These are phyloP conservation scores for Knoxdaviesia proteae DNA, from an alignment of 2,329 filamentous ascomycete genomes.

Conservation along the genomic window DNA sequence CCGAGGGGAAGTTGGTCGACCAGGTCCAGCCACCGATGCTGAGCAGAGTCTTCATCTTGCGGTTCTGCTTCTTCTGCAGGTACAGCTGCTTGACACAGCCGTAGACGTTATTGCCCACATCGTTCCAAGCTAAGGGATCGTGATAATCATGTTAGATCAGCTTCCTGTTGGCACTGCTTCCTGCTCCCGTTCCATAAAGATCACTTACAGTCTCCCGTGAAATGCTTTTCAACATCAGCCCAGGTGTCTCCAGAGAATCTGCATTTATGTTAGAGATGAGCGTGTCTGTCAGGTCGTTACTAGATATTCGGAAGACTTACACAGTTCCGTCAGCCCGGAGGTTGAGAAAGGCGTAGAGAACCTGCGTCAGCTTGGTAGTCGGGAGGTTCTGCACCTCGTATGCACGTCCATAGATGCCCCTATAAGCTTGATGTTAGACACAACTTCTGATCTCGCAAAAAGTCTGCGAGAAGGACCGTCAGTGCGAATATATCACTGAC, in stretches of 20 bases:
- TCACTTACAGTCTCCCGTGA: slow-evolving; percentile 28
- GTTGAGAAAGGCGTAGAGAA: slow-evolving; percentile 32
- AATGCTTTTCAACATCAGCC: slow-evolving; percentile 48
- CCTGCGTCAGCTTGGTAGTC: slow-evolving; percentile 44
- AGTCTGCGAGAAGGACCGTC: slow-evolving; percentile 7
- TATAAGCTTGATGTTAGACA: slow-evolving; percentile 22
- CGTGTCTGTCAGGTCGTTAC: neutral
- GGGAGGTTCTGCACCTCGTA: slow-evolving; percentile 52
- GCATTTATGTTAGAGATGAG: slow-evolving; percentile 8
- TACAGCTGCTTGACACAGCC: slow-evolving; percentile 62
- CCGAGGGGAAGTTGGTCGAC: slow-evolving; percentile 44
- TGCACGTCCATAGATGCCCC: slow-evolving; percentile 47
- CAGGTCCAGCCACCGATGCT: slow-evolving; percentile 70
- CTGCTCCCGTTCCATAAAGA: too few relatives aligned
- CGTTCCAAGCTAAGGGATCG: slow-evolving; percentile 20
- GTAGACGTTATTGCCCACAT: slow-evolving; percentile 43
- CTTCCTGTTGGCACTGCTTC: too few relatives aligned
- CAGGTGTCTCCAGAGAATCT: slow-evolving; percentile 36
- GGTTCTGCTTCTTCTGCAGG: slow-evolving; percentile 53
- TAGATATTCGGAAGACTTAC: slow-evolving; percentile 6
- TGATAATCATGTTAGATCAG: slow-evolving; percentile 7
- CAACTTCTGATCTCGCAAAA: slow-evolving; percentile 25
- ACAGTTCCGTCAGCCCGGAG: slow-evolving; percentile 7
- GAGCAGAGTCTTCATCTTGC: slow-evolving; percentile 58
- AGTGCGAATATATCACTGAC: slow-evolving; percentile 43